Percentiles rank a stretch among this genome's conserved stretches.
Evolutionary conservation across 306 rosid species (phyloP).

Genomic region (Astragalus membranaceus): DNA sequence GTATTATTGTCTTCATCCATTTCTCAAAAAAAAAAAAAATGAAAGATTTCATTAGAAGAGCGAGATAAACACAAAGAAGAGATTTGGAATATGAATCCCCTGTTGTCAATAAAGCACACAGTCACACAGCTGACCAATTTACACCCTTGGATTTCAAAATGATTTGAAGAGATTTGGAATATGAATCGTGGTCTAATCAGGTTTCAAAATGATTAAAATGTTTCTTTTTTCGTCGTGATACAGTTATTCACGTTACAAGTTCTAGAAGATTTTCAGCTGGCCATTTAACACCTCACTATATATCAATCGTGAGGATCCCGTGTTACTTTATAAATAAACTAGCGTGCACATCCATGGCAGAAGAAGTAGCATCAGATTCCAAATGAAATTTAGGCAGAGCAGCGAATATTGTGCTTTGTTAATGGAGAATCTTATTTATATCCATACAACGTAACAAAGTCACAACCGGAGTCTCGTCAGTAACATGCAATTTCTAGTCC

Average conservation of each 20-base stretch:
- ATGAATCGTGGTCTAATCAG: too few relatives aligned
- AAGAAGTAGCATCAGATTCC: slow-evolving; percentile 45
- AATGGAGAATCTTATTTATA: slow-evolving; percentile 45
- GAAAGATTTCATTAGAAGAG: too few relatives aligned
- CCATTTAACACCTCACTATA: not conserved
- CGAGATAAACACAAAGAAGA: too few relatives aligned
- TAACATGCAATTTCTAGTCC: slow-evolving; percentile 5
- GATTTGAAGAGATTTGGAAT: too few relatives aligned
- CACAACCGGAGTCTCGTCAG: slow-evolving; percentile 22
- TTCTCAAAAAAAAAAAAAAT: too few relatives aligned
- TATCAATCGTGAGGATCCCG: not conserved
- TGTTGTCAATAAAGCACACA: too few relatives aligned
- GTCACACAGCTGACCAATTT: too few relatives aligned
- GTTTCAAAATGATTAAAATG: too few relatives aligned
- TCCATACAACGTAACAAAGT: slow-evolving; percentile 9
- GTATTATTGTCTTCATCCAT: too few relatives aligned
- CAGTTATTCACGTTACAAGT: not conserved
- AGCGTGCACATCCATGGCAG: not conserved
- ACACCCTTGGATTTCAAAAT: too few relatives aligned
- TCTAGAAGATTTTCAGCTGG: not conserved
- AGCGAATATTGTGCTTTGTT: slow-evolving; percentile 27
- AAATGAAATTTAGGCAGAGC: slow-evolving; percentile 4
- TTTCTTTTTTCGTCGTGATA: too few relatives aligned
- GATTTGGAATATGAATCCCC: too few relatives aligned
- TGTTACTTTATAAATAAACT: not conserved